Percentiles rank a stretch among this genome's conserved stretches.
phyloP scores from a whole-genome alignment of 495 filamentous ascomycete genomes.

The Annulohypoxylon bovei region DNA sequence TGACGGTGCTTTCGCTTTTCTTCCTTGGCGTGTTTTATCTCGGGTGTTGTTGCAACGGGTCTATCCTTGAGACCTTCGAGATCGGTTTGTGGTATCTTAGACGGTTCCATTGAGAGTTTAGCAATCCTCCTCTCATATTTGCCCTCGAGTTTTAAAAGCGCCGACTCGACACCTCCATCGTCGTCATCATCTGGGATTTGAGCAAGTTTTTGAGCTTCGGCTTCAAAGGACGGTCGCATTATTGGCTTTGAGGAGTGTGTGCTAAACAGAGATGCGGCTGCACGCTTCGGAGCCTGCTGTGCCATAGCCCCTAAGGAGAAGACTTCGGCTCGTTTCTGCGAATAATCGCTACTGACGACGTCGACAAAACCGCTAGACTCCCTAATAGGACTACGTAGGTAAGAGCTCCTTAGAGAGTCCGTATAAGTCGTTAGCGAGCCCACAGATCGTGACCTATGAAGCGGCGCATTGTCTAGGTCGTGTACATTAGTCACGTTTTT shows the following conservation, averaged over 20 bases:
- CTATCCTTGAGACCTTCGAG: constrained; percentile 21
- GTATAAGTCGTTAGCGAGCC: constrained; percentile 75
- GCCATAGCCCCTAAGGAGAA: constrained; percentile 70
- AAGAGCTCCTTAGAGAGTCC: constrained; percentile 73
- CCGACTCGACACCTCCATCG: constrained; percentile 93
- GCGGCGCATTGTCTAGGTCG: constrained; percentile 65
- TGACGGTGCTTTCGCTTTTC: constrained; percentile 61
- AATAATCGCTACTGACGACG: constrained; percentile 54
- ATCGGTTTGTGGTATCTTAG: constrained; percentile 31
- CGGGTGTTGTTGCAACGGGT: constrained; percentile 28
- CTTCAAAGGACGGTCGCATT: constrained; percentile 87
- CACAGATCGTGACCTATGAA: constrained; percentile 72
- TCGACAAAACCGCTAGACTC: constrained; percentile 57
- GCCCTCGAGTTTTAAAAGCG: constrained; percentile 91
- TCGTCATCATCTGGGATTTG: constrained; percentile 88
- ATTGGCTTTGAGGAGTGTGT: constrained; percentile 80
- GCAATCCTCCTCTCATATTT: constrained; percentile 70
- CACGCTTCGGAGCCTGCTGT: constrained; percentile 54
- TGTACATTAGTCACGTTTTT: constrained; percentile 79
- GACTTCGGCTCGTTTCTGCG: constrained; percentile 49
- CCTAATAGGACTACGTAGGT: constrained; percentile 52
- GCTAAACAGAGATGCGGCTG: constrained; percentile 69
- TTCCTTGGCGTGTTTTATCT: constrained; percentile 43
- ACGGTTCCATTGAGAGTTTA: constrained; percentile 54
- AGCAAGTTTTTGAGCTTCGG: constrained; percentile 86